Base-by-base conservation (phyloP, 495 filamentous ascomycete species). In the Rusavskia elegans region DNA sequence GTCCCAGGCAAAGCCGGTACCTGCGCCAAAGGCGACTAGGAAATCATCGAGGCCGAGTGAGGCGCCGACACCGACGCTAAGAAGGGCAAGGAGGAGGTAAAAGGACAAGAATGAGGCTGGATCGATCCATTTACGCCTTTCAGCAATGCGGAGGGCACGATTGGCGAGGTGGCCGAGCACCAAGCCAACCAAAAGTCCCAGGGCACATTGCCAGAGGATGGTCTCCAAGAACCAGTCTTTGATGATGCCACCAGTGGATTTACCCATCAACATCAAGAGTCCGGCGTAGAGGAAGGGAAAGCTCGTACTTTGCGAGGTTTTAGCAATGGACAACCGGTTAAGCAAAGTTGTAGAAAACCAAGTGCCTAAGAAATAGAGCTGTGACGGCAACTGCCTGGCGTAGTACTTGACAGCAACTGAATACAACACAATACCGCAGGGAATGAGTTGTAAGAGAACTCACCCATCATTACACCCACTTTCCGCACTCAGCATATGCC, bases 1-100 rank as follows among this genome's bases (percentile, higher is more conserved):
- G 40, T 70, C 71, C 53, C 65, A 64, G 0, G 68, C 65, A 57
- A 76, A 76, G 9, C 71, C 71, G 11, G 70, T 62, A 13, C 73
- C 72, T 0, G 71, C 70, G n/a, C 65, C 69, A 49, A 76, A 76
- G 13, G 71, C 66, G 8, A 74, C 67, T 10, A 75, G 64, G 57
- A 76, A 76, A 57, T 75, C 72, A 54, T 75, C 71, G 10, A 60
- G 52, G 30, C 73, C 72, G 0, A 76, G 62, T 0, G 61, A 67
- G 25, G 63, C 66, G n/a, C 61, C 73, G 6, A 73, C 53, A 29
- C 72, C 72, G n/a, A 72, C 57, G 25, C 57, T 59, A 44, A 75
- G 64, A 50, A 73, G 57, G 16, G 73, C 71, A 11, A 74, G 66
- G 2, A 76, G 63, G 36, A 76, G 63, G 49, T 76, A 76, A 61